Evolutionary conservation across 2,329 filamentous ascomycete species (phyloP).

Genomic region (Ceratocystis smalleyi): DNA sequence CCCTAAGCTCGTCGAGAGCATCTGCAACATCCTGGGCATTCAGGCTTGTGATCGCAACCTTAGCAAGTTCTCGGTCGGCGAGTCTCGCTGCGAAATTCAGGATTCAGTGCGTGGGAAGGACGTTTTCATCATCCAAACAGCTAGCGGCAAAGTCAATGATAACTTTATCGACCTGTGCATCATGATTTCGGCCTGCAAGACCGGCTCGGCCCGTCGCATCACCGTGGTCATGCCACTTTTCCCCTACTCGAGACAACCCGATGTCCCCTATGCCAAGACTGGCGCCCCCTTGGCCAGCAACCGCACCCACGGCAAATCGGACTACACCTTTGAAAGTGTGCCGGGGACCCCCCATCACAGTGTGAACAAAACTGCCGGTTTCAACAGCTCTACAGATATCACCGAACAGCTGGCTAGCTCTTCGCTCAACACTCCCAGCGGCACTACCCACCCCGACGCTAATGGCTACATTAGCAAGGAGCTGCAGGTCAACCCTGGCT

Average conservation of each 20-base stretch:
- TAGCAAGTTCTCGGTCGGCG: constrained; percentile 84
- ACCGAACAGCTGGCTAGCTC: constrained; percentile 59
- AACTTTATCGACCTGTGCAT: constrained; percentile 93
- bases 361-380: constrained; percentile 47
- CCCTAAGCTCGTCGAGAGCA: constrained; percentile 67
- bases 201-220: constrained; percentile 78
- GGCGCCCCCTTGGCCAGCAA: constrained; percentile 60
- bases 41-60: constrained; percentile 72
- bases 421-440: constrained; percentile 42
- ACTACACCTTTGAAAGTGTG: constrained; percentile 82
- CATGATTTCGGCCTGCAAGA: constrained; percentile 96
- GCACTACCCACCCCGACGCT: constrained; percentile 23
- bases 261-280: constrained; percentile 90
- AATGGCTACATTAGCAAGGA: constrained; percentile 26
- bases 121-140: constrained; percentile 95
- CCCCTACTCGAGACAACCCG: constrained; percentile 90
- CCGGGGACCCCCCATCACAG: constrained; percentile 70
- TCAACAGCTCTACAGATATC: constrained; percentile 50
- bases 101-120: constrained; percentile 96
- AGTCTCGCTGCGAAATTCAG: constrained; percentile 87
- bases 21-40: constrained; percentile 79
- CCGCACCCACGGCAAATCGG: constrained; percentile 44
- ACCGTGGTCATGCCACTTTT: constrained; percentile 91
- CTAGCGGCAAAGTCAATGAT: constrained; percentile 86
- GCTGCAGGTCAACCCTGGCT: constrained; percentile 71